phyloP scores from a whole-genome alignment of 305 asterid species.

The Plantago lanceolata region DNA sequence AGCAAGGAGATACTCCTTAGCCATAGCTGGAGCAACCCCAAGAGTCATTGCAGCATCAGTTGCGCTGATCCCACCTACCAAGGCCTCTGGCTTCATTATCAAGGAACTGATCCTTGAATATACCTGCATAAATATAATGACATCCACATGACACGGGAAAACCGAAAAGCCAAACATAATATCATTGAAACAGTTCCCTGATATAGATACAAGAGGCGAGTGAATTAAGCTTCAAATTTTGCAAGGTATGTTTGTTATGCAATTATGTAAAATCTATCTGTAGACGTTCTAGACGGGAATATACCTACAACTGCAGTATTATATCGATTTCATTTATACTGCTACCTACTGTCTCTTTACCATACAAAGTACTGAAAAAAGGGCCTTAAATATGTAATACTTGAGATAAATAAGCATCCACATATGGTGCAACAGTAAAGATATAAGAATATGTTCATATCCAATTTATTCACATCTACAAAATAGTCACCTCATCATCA shows the following conservation, averaged over 20 bases:
- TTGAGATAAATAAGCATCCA: constrained; percentile 1
- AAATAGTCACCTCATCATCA: constrained; percentile 70
- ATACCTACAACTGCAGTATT: too few relatives aligned
- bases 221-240: too few relatives aligned
- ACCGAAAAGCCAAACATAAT: too few relatives aligned
- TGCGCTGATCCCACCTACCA: constrained; percentile 64
- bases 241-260: too few relatives aligned
- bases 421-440: constrained; percentile 13
- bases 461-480: constrained; percentile 11
- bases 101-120: constrained; percentile 64
- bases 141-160: background rate
- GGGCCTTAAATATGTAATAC: background rate
- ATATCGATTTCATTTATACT: too few relatives aligned
- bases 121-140: constrained; percentile 32
- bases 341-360: background rate
- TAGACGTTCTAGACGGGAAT: too few relatives aligned
- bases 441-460: constrained; percentile 1
- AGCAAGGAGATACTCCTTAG: constrained; percentile 89
- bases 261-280: too few relatives aligned
- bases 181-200: too few relatives aligned
- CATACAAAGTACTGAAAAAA: background rate
- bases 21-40: constrained; percentile 97
- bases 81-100: constrained; percentile 60
- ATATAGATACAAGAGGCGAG: too few relatives aligned
- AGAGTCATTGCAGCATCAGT: constrained; percentile 92